Conservation (phyloP, 2,329 filamentous ascomycete species). For the Cladosporium sp. region DNA sequence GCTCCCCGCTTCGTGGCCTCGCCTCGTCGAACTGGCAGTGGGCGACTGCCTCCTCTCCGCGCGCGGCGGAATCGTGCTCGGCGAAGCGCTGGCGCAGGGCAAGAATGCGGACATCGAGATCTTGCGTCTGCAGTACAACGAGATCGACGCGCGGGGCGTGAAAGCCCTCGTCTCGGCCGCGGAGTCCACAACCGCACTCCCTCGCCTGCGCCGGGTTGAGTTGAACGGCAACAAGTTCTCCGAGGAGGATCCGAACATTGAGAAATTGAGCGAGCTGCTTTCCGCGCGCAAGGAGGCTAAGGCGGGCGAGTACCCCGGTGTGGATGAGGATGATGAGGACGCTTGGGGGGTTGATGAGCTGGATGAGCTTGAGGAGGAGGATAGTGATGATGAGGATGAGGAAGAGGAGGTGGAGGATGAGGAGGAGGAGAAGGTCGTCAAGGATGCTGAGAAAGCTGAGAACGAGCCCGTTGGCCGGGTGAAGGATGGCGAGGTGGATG, state of each 20-base stretch:
- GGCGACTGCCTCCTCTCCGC: slow-evolving; percentile 81
- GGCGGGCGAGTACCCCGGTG: slow-evolving; percentile 47
- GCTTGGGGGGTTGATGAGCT: slow-evolving; percentile 83
- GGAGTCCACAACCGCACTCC: slow-evolving; percentile 56
- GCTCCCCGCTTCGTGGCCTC: slow-evolving; percentile 63
- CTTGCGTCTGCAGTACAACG: slow-evolving; percentile 87
- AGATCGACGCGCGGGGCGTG: slow-evolving; percentile 75
- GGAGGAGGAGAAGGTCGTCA: slow-evolving; percentile 54
- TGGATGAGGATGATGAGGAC: slow-evolving; percentile 69
- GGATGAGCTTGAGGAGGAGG: slow-evolving; percentile 75
- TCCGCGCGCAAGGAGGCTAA: slow-evolving; percentile 47
- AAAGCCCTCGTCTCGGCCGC: slow-evolving; percentile 67
- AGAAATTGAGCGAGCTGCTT: slow-evolving; percentile 60
- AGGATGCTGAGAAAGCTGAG: slow-evolving; percentile 68
- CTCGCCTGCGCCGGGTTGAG: slow-evolving; percentile 78
- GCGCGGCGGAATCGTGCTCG: slow-evolving; percentile 71
- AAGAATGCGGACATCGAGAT: slow-evolving; percentile 76
- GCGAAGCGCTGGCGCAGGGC: slow-evolving; percentile 67
- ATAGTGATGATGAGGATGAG: slow-evolving; percentile 60
- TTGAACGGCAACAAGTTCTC: slow-evolving; percentile 94
- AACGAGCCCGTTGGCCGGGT: slow-evolving; percentile 67
- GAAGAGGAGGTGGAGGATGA: slow-evolving; percentile 55
- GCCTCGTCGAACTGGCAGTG: slow-evolving; percentile 77
- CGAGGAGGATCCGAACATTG: slow-evolving; percentile 74
- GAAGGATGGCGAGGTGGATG: slow-evolving; percentile 76